A percentile compares a stretch with the other conserved stretches of the same genome.
Evolutionary conservation across 73 alveolate species (phyloP).

Genomic region (Paraurostyla sp.): DNA sequence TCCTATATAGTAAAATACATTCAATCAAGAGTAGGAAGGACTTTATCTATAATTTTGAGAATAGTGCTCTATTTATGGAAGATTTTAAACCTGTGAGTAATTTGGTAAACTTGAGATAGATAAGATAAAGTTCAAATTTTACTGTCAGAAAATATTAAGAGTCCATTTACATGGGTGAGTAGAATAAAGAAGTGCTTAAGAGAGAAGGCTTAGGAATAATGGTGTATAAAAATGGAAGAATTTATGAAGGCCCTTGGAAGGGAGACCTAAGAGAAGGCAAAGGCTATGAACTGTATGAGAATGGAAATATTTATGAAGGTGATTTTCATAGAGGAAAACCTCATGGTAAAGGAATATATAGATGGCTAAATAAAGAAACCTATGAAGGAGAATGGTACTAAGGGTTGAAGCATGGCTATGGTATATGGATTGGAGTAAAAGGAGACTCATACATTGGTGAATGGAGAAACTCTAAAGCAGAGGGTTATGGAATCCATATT

Average conservation of each 20-base stretch:
- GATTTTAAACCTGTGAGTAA: slow-evolving; percentile 16
- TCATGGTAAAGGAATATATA: slow-evolving; percentile 49
- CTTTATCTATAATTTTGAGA: neutral
- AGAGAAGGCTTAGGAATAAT: slow-evolving; percentile 64
- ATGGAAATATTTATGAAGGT: slow-evolving; percentile 48
- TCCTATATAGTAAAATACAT: neutral
- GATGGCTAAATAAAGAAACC: slow-evolving; percentile 33
- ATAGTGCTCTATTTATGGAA: slow-evolving; percentile 32
- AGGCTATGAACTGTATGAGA: slow-evolving; percentile 45
- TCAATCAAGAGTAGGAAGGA: neutral
- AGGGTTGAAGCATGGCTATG: slow-evolving; percentile 57
- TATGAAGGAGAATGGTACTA: slow-evolving; percentile 67
- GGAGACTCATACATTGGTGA: slow-evolving; percentile 47
- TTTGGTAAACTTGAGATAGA: slow-evolving; percentile 1
- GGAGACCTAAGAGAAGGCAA: slow-evolving; percentile 48
- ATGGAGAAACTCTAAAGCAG: slow-evolving; percentile 25
- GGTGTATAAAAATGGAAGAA: slow-evolving; percentile 45
- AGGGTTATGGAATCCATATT: slow-evolving; percentile 51
- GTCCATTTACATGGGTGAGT: slow-evolving; percentile 33
- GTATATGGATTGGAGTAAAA: slow-evolving; percentile 31
- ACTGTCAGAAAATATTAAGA: slow-evolving; percentile 29
- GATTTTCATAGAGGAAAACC: slow-evolving; percentile 41
- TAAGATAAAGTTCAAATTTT: slow-evolving; percentile 17
- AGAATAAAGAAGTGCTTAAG: neutral
- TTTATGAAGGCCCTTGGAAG: slow-evolving; percentile 57